phyloP scores from a whole-genome alignment of 257 asterid species.

The Ilex aquifolium region DNA sequence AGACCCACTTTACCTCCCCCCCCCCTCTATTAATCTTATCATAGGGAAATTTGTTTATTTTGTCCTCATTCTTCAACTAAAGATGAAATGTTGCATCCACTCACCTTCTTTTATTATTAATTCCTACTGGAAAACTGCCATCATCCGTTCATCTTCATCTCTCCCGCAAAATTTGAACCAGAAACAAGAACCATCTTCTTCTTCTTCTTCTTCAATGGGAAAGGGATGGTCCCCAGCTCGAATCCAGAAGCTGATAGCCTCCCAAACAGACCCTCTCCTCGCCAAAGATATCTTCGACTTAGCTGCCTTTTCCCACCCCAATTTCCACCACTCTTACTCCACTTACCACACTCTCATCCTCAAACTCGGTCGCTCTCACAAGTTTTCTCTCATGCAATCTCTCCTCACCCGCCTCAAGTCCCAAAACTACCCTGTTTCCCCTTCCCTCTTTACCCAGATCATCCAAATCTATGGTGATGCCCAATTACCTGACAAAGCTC shows the following conservation, averaged over 20 bases:
- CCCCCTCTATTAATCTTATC: too few relatives aligned
- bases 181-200: slow-evolving; percentile 17
- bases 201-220: not conserved
- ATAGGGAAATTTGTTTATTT: too few relatives aligned
- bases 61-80: too few relatives aligned
- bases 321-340: slow-evolving; percentile 61
- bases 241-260: slow-evolving; percentile 59
- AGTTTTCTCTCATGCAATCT: slow-evolving; percentile 61
- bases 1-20: too few relatives aligned
- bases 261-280: slow-evolving; percentile 76
- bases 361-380: slow-evolving; percentile 70
- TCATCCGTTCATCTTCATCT: too few relatives aligned
- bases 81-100: too few relatives aligned
- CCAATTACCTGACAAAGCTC: slow-evolving; percentile 62
- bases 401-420: slow-evolving; percentile 51
- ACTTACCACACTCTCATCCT: slow-evolving; percentile 61
- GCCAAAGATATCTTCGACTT: slow-evolving; percentile 86
- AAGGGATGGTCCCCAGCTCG: slow-evolving; percentile 60
- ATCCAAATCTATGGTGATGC: slow-evolving; percentile 77
- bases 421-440: slow-evolving; percentile 42
- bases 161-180: slow-evolving; percentile 11
- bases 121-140: too few relatives aligned
- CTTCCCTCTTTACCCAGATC: slow-evolving; percentile 68
- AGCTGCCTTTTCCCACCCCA: slow-evolving; percentile 71
- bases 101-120: too few relatives aligned